Conservation (phyloP, 164 flowering plant genomes). For the Chimonanthus praecox region DNA sequence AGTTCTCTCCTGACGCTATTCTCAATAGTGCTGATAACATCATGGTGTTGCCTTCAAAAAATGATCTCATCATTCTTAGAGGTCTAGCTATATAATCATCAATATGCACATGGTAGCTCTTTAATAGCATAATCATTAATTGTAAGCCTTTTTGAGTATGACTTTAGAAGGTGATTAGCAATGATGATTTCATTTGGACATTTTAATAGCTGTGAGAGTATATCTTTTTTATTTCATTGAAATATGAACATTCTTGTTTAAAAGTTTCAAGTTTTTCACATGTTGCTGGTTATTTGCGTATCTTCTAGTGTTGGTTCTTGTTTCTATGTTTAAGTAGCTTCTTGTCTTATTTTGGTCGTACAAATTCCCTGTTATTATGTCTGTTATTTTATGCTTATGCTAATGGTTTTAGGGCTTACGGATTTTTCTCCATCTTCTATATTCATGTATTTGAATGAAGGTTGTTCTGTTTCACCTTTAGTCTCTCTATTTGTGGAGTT, state of each 20-base stretch:
- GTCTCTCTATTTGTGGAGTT: too few species aligned
- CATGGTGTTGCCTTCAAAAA: too few species aligned
- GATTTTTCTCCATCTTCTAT: not conserved
- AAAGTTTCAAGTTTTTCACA: not conserved
- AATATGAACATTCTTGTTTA: not conserved
- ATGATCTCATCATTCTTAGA: too few species aligned
- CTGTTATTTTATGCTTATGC: not conserved
- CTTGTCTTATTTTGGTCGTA: not conserved
- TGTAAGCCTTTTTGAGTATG: too few species aligned
- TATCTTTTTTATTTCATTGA: not conserved
- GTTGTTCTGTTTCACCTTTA: not conserved
- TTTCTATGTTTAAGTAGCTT: not conserved
- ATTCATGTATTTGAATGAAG: not conserved
- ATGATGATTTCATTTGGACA: too few species aligned
- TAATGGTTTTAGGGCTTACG: not conserved
- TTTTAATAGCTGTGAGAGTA: too few species aligned
- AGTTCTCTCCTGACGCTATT: too few species aligned
- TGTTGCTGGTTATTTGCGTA: not conserved
- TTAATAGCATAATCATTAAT: too few species aligned
- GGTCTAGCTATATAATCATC: too few species aligned
- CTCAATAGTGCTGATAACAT: too few species aligned
- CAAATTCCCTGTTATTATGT: not conserved
- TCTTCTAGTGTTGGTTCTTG: not conserved
- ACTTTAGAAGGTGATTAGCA: too few species aligned
- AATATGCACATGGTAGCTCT: too few species aligned